These are phyloP conservation scores for Avena eriantha DNA, from an alignment of 176 grass and related monocot genomes.

Conservation along the genomic window DNA sequence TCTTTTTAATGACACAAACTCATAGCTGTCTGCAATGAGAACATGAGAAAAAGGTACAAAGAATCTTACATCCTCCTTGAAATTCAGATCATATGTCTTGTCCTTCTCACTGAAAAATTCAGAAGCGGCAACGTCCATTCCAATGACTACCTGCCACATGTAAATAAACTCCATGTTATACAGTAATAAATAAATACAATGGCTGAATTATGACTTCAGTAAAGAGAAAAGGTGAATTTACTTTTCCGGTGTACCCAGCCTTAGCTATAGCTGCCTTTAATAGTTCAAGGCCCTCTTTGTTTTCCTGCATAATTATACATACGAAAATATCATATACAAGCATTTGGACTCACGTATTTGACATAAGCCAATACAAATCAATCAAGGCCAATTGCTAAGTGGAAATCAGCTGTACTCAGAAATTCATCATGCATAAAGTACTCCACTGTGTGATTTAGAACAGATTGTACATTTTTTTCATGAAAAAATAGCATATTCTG, in stretches of 20 bases:
- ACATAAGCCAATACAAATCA: not conserved
- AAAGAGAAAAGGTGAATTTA: constrained; percentile 25
- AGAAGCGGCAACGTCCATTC: constrained; percentile 97
- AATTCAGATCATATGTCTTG: constrained; percentile 86
- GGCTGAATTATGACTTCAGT: not conserved
- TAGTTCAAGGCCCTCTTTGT: constrained; percentile 96
- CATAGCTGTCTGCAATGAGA: not conserved
- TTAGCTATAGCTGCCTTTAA: constrained; percentile 89
- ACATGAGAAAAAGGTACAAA: not conserved
- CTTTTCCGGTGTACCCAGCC: constrained; percentile 95
- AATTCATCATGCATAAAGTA: not conserved
- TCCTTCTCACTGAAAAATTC: constrained; percentile 84
- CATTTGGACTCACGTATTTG: not conserved
- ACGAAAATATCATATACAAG: not conserved
- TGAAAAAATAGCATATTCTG: not conserved
- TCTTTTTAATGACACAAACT: not conserved
- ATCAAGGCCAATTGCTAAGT: not conserved
- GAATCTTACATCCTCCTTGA: constrained; percentile 81
- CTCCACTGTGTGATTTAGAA: not conserved
- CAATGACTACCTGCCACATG: constrained; percentile 74
- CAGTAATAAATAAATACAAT: not conserved
- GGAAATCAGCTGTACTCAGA: not conserved
- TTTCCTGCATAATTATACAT: constrained; percentile 62
- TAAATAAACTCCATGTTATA: not conserved
- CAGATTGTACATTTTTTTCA: not conserved